Percentiles rank a stretch among this genome's conserved stretches.
Evolutionary conservation across 2,329 filamentous ascomycete genomes (phyloP).

Genomic region (Talaromyces atroroseus): DNA sequence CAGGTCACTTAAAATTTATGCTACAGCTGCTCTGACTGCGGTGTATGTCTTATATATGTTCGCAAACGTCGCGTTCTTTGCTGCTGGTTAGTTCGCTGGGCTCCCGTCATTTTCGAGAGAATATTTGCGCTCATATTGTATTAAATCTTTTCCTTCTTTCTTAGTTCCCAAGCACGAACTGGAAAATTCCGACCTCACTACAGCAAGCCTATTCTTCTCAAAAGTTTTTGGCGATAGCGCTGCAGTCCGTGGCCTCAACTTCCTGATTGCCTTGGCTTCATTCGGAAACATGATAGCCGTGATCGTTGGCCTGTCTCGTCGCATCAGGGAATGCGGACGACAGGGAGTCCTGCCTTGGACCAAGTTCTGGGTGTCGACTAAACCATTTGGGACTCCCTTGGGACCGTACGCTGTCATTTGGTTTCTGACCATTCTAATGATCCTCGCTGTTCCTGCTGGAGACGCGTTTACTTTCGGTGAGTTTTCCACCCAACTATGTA

Average conservation of each 20-base stretch:
- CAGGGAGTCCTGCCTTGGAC: conserved; percentile 59
- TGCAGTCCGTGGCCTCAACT: conserved; percentile 51
- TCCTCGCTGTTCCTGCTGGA: conserved; percentile 55
- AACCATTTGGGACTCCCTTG: conserved; percentile 58
- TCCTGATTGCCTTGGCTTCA: conserved; percentile 52
- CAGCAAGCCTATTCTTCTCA: conserved; percentile 55
- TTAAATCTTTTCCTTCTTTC: too few relatives aligned
- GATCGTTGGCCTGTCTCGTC: conserved; percentile 50
- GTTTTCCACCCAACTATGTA: conserved; percentile 18
- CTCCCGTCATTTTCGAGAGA: too few relatives aligned
- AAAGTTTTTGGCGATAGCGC: conserved; percentile 50
- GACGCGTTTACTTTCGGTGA: conserved; percentile 58
- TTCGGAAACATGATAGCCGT: conserved; percentile 57
- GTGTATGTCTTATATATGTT: conserved; percentile 54
- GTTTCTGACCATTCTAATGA: conserved; percentile 54
- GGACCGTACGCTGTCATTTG: conserved; percentile 57
- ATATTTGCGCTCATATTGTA: too few relatives aligned
- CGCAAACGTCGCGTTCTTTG: conserved; percentile 57
- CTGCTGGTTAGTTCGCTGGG: conserved; percentile 31
- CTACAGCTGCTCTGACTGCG: conserved; percentile 45
- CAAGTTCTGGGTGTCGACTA: conserved; percentile 57
- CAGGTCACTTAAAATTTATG: conserved; percentile 48
- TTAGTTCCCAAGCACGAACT: conserved; percentile 48
- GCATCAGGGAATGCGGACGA: conserved; percentile 58
- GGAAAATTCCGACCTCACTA: conserved; percentile 46